Evolutionary conservation across 352 stramenopile genomes (phyloP).

Genomic region (Elongisporangium prolatum): DNA sequence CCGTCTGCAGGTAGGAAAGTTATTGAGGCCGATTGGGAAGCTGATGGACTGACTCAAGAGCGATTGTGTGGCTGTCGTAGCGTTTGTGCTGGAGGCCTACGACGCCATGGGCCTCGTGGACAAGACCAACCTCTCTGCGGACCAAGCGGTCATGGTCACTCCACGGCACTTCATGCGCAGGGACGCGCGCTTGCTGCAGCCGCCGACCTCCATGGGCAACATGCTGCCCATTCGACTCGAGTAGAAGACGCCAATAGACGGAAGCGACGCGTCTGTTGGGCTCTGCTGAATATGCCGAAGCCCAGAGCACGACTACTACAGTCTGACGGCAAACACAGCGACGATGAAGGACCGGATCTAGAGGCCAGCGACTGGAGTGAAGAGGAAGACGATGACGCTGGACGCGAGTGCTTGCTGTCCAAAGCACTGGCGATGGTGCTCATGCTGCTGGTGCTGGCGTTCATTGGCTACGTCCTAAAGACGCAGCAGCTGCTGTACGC

Average conservation of each 20-base stretch:
- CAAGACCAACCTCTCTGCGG: slow-evolving; percentile 26
- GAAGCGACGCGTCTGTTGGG: background rate
- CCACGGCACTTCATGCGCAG: slow-evolving; percentile 45
- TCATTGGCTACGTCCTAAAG: background rate
- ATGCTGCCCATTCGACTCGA: slow-evolving; percentile 68
- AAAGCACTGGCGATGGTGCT: background rate
- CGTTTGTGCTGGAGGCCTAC: slow-evolving; percentile 65
- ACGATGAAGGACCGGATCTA: background rate
- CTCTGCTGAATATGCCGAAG: background rate
- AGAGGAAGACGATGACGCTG: background rate
- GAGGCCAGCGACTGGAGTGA: background rate
- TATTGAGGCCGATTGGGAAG: background rate
- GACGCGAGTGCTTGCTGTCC: background rate
- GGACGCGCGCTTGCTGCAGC: slow-evolving; percentile 33
- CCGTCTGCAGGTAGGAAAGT: slow-evolving; percentile 36
- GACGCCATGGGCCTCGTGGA: slow-evolving; percentile 57
- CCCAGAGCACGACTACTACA: background rate
- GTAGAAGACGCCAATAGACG: slow-evolving; percentile 4
- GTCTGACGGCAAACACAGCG: background rate
- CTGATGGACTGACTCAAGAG: background rate
- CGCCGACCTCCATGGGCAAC: slow-evolving; percentile 30
- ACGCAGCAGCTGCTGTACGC: background rate
- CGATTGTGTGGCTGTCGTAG: slow-evolving; percentile 14
- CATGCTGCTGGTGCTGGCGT: background rate
- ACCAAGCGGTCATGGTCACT: slow-evolving; percentile 28